phyloP scores from a whole-genome alignment of 2,329 filamentous ascomycete species.

The Paraconiothyrium brasiliense region DNA sequence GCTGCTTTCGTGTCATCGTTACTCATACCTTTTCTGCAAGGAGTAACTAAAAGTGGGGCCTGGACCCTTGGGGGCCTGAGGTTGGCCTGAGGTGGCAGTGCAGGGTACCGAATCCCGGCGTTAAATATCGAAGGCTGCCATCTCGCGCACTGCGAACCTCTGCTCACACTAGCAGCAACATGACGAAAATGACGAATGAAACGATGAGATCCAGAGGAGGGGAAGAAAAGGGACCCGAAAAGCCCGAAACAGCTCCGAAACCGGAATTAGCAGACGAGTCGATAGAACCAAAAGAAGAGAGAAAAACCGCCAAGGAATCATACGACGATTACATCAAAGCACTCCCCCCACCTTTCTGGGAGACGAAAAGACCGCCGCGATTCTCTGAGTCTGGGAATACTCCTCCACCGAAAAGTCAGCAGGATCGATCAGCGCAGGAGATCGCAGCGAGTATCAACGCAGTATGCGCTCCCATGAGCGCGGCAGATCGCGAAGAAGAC shows the following conservation, averaged over 20 bases:
- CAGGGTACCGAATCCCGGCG: no score
- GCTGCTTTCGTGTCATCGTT: no score
- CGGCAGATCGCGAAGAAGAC: constrained; percentile 28
- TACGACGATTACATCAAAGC: constrained; percentile 29
- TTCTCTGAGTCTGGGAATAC: constrained; percentile 21
- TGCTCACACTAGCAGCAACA: no score
- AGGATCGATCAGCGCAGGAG: constrained; percentile 16
- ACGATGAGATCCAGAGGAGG: no score
- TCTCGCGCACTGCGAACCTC: no score
- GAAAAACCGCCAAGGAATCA: constrained; percentile 28
- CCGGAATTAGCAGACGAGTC: neutral
- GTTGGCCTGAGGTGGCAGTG: no score
- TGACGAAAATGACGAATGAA: no score
- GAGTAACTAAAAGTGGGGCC: no score
- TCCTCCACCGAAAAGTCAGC: constrained; percentile 1
- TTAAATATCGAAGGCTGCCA: constrained; percentile 17
- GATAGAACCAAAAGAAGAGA: neutral
- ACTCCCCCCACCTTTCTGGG: constrained; percentile 30
- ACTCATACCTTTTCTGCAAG: neutral
- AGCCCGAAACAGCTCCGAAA: neutral
- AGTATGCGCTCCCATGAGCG: constrained; percentile 27
- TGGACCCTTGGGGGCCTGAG: no score
- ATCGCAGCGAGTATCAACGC: constrained; percentile 27
- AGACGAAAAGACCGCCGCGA: constrained; percentile 24
- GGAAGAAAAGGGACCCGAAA: no score